phyloP scores from a whole-genome alignment of 2,329 filamentous ascomycete species.

The Colletotrichum sublineola region DNA sequence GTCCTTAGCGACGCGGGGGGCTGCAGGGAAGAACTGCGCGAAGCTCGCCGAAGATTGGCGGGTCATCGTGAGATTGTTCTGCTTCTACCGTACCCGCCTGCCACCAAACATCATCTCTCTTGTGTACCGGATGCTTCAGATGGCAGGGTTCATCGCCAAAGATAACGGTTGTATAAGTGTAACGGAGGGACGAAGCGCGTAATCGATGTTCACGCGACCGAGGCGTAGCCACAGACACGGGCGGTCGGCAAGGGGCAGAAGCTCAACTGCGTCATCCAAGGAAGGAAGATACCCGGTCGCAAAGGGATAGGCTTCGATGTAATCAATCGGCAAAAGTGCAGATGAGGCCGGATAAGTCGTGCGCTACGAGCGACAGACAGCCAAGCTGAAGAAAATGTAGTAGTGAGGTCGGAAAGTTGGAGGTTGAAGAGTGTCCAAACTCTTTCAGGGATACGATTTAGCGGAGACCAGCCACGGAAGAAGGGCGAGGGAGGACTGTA shows the following conservation, averaged over 20 bases:
- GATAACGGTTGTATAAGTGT: slow-evolving; percentile 23
- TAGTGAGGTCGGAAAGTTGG: slow-evolving; percentile 43
- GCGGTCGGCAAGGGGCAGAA: slow-evolving; percentile 30
- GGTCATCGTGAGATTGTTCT: slow-evolving; percentile 76
- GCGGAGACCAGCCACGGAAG: slow-evolving; percentile 42
- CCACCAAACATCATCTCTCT: slow-evolving; percentile 70
- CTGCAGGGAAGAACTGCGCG: slow-evolving; percentile 88
- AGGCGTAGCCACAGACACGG: slow-evolving; percentile 39
- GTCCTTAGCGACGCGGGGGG: slow-evolving; percentile 74
- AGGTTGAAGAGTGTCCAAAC: slow-evolving; percentile 43
- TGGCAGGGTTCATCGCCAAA: slow-evolving; percentile 26
- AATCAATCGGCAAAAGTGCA: slow-evolving; percentile 26
- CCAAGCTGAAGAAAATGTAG: slow-evolving; percentile 31
- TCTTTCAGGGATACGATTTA: slow-evolving; percentile 43
- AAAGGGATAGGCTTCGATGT: slow-evolving; percentile 15
- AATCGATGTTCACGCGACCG: slow-evolving; percentile 58
- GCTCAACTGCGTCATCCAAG: slow-evolving; percentile 36
- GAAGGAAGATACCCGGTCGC: slow-evolving; percentile 31
- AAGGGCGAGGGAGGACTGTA: slow-evolving; percentile 37
- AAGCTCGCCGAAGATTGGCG: slow-evolving; percentile 82
- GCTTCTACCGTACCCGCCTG: slow-evolving; percentile 66
- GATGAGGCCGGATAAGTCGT: slow-evolving; percentile 19
- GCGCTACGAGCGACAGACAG: slow-evolving; percentile 40
- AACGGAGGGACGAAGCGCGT: slow-evolving; percentile 44
- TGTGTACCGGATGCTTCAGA: slow-evolving; percentile 45